Base-by-base conservation (phyloP, 768 basidiomycete genomes). In the Lactarius evosmus region DNA sequence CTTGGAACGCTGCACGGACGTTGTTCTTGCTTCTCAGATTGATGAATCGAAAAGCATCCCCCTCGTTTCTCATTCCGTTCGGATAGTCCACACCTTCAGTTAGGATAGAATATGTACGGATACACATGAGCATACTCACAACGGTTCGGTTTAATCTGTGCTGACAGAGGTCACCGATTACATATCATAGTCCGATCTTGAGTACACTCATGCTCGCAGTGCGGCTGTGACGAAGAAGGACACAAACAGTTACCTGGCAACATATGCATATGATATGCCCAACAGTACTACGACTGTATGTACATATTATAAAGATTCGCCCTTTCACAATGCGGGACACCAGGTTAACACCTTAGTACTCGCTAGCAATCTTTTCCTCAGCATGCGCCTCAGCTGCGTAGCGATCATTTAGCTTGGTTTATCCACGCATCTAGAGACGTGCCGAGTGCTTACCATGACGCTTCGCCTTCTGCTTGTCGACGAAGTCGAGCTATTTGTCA, bases 391-490 rank as follows among this genome's bases (percentile, higher is more conserved):
- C 17, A 29, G 63, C 63, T 65, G 49, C 29, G 44, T 22, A 9
- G 12, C 17, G n/a, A 55, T 41, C 9, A 6, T 19, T 56, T 27
- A 50, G 44, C 4, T 40, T 40, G 6, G 27, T 22, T n/a, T 29
- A 44, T 6, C 12, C 3, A 4, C 11, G 17, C 51, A 36, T 34
- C 29, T 12, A 49, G 30, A 12, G 22, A 25, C 14, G 38, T 14
- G 12, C 22, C 14, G 4, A 32, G 49, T 56, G 46, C 69, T 27
- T 53, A 77, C 78, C 80, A 0, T 75, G 51, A 41, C 71, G 63
- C 70, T 82, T 80, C 27, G 78, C 78, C 70, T 76, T 78, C 70
- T 77, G 68, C 36, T 54, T 71, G 69, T 84, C 81, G 44, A 83
- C 17, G 36, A 71, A 77, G 71, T 84, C 80, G 32, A 83, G 78